Percentiles rank a stretch among this genome's conserved stretches.
Conservation (phyloP, 352 stramenopile species). For the Pythium dissotocum region DNA sequence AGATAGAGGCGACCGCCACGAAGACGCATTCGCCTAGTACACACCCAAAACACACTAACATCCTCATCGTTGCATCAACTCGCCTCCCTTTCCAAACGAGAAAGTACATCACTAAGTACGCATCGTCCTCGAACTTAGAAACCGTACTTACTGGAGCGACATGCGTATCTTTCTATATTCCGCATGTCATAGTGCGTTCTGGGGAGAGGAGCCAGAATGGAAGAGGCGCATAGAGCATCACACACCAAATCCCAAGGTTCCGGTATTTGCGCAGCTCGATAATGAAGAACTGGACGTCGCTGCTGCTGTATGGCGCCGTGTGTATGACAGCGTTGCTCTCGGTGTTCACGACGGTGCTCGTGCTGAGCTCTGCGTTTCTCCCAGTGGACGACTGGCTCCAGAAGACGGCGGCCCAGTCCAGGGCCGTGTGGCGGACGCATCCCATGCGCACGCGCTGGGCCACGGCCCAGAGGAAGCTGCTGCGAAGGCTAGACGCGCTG, state of each 20-base stretch:
- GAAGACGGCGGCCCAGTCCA: conserved; percentile 2
- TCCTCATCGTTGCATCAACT: not conserved
- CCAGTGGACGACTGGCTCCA: conserved; percentile 22
- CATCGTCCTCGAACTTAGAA: not conserved
- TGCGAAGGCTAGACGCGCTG: conserved; percentile 18
- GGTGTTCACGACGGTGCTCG: conserved; percentile 15
- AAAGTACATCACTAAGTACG: conserved; percentile 14
- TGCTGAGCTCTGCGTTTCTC: conserved; percentile 26
- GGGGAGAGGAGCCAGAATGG: conserved; percentile 4
- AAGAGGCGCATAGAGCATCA: not conserved
- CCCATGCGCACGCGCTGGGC: conserved; percentile 13
- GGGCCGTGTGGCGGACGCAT: conserved; percentile 4
- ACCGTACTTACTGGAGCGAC: conserved; percentile 2
- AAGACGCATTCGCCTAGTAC: conserved; percentile 1
- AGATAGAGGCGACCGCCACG: conserved; percentile 16
- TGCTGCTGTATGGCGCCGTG: conserved; percentile 18
- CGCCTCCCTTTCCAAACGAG: not conserved
- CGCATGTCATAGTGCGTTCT: conserved; percentile 24
- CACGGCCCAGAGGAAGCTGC: conserved; percentile 9
- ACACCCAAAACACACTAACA: not conserved
- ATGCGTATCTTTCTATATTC: conserved; percentile 32
- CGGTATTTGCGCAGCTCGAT: not conserved
- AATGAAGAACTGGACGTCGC: conserved; percentile 25
- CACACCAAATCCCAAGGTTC: not conserved
- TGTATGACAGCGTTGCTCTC: conserved; percentile 25